Evolutionary conservation across 1,284 basidiomycete species (phyloP).

Genomic region (Ceratobasidium sp.): DNA sequence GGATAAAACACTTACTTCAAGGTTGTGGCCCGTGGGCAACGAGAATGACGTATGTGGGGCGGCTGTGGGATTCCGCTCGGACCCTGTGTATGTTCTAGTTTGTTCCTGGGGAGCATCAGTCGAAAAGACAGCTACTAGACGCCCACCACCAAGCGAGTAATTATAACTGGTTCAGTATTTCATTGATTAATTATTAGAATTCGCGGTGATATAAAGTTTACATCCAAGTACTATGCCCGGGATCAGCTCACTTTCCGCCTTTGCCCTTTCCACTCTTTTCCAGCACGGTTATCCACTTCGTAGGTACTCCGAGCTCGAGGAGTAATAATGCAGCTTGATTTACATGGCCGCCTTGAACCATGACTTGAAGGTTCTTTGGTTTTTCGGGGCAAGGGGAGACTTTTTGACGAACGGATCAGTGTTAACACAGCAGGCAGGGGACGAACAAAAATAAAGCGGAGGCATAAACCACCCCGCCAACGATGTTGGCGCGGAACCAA

Average conservation of each 20-base stretch:
- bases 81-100: slow-evolving; percentile 5
- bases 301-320: slow-evolving; percentile 75
- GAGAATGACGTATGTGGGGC: slow-evolving; percentile 3
- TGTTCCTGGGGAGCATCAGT: neutral
- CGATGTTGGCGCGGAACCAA: slow-evolving; percentile 11
- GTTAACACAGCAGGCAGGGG: neutral
- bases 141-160: neutral
- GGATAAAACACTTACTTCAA: too few species aligned
- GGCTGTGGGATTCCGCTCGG: neutral
- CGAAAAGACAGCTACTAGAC: neutral
- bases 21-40: too few species aligned
- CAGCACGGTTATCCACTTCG: slow-evolving; percentile 74
- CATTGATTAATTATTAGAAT: neutral
- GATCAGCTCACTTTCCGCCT: slow-evolving; percentile 31
- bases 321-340: slow-evolving; percentile 74
- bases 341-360: slow-evolving; percentile 84
- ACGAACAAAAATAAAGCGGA: neutral
- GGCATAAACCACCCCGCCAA: slow-evolving; percentile 19
- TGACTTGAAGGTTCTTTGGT: slow-evolving; percentile 70
- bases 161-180: neutral
- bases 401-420: slow-evolving; percentile 51
- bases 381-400: slow-evolving; percentile 66
- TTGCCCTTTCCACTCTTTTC: slow-evolving; percentile 54
- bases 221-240: neutral
- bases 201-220: neutral